phyloP scores from a whole-genome alignment of 2,329 filamentous ascomycete genomes.

The Cryphonectria carpinicola region DNA sequence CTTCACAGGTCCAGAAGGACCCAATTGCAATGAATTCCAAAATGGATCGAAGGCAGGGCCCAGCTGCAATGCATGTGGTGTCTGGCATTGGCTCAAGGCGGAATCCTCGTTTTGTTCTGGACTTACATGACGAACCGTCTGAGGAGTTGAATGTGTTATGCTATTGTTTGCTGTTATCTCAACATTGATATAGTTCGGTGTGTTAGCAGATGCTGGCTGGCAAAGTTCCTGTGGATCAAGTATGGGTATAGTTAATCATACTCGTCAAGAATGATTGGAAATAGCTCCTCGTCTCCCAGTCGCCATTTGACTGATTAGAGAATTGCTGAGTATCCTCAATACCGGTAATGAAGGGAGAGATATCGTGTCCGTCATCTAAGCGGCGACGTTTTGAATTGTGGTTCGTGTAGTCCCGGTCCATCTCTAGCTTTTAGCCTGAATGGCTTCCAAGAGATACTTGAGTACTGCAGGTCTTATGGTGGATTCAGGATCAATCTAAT shows the following conservation, averaged over 20 bases:
- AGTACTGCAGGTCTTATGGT: background rate
- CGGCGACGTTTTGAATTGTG: background rate
- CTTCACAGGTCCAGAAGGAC: background rate
- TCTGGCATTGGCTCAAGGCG: background rate
- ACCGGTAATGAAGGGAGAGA: background rate
- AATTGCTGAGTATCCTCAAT: background rate
- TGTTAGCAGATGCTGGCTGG: too few species aligned
- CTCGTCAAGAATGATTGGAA: background rate
- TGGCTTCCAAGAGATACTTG: too few species aligned
- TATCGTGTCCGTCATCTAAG: background rate
- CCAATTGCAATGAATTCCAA: background rate
- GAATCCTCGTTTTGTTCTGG: background rate
- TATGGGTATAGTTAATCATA: background rate
- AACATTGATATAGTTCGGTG: background rate
- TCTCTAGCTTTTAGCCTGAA: background rate
- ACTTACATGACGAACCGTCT: background rate
- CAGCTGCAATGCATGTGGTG: background rate
- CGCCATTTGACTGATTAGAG: background rate
- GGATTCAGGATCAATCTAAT: background rate
- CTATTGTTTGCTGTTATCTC: background rate
- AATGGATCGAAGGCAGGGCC: background rate
- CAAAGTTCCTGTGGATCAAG: too few species aligned
- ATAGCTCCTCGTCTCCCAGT: background rate
- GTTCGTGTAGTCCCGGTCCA: background rate
- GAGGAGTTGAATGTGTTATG: background rate